Percentiles rank a stretch among this genome's conserved stretches.
phyloP scores from a whole-genome alignment of 2,329 filamentous ascomycete genomes.

The Pseudogymnoascus sp. region DNA sequence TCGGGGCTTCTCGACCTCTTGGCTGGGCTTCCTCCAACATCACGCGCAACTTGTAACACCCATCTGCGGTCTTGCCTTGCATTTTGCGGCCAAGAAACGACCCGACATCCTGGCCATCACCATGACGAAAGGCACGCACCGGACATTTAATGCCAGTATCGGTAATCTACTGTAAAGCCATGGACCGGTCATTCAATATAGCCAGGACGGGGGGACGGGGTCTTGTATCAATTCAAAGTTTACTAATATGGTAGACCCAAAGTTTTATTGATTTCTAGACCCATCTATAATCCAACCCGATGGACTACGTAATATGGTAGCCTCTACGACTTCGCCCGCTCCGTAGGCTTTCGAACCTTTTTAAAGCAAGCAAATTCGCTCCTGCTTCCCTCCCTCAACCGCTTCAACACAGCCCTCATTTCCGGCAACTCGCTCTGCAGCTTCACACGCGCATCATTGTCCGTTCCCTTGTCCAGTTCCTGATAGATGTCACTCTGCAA shows the following conservation, averaged over 20 bases:
- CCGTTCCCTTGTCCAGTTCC: conserved; percentile 79
- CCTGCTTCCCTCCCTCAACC: conserved; percentile 69
- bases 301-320: background rate
- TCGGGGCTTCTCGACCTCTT: too few relatives aligned
- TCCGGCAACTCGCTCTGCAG: conserved; percentile 83
- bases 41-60: too few relatives aligned
- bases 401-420: conserved; percentile 81
- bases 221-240: background rate
- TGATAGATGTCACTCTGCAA: conserved; percentile 87
- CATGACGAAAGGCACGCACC: too few relatives aligned
- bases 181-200: too few relatives aligned
- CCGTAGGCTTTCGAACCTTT: conserved; percentile 34
- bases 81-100: too few relatives aligned
- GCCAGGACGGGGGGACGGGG: background rate
- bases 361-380: conserved; percentile 84
- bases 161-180: too few relatives aligned
- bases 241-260: background rate
- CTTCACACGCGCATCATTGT: conserved; percentile 70
- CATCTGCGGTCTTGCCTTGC: too few relatives aligned
- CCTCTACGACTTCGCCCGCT: conserved; percentile 2
- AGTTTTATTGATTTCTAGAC: background rate
- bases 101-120: too few relatives aligned
- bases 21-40: too few relatives aligned
- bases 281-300: background rate
- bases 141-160: too few relatives aligned